Conservation (phyloP, 73 alveolate genomes). For the Paramecium primaurelia region DNA sequence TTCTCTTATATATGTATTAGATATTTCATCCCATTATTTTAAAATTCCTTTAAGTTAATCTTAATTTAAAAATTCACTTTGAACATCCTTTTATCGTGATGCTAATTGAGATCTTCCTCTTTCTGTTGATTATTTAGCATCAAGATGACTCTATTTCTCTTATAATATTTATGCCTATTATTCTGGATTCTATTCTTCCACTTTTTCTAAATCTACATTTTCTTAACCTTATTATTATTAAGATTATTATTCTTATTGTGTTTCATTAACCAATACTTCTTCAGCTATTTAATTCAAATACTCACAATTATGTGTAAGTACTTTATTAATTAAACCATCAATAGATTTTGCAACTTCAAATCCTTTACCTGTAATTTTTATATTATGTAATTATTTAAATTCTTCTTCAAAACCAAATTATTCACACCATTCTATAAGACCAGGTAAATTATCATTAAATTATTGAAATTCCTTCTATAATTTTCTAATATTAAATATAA, state of each 20-base stretch:
- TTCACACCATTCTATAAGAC: neutral
- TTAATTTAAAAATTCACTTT: neutral
- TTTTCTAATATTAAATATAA: neutral
- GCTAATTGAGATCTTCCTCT: slow-evolving; percentile 20
- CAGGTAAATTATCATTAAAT: neutral
- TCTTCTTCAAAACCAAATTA: neutral
- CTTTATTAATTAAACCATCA: neutral
- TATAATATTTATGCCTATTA: neutral
- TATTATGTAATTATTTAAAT: neutral
- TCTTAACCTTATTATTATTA: neutral
- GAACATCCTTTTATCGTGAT: neutral
- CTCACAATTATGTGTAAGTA: neutral
- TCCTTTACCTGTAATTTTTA: neutral
- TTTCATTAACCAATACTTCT: neutral
- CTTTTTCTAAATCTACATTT: neutral
- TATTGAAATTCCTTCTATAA: neutral
- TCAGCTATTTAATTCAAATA: neutral
- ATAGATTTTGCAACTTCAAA: neutral
- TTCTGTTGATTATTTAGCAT: slow-evolving; percentile 11
- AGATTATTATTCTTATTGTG: neutral
- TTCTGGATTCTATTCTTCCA: neutral
- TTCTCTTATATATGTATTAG: neutral
- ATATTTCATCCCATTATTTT: slow-evolving; percentile 40
- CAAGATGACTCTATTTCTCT: neutral
- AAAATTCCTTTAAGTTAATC: neutral